These are phyloP conservation scores for Gyromitra esculenta DNA, from an alignment of 2,329 filamentous ascomycete species.

Conservation along the genomic window DNA sequence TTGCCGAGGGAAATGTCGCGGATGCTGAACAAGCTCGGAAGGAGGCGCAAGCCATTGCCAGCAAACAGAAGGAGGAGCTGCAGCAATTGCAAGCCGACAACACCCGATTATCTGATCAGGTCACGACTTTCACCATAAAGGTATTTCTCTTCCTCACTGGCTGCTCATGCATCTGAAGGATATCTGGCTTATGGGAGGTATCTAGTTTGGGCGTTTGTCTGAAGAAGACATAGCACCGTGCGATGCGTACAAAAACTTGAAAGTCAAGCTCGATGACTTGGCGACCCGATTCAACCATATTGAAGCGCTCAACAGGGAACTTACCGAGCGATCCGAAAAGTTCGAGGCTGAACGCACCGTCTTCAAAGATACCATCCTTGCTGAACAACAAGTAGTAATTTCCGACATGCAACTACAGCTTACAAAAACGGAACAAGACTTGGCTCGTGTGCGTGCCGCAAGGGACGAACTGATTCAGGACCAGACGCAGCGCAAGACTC, in stretches of 20 bases:
- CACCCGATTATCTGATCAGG: constrained; percentile 76
- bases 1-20: constrained; percentile 68
- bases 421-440: constrained; percentile 80
- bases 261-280: constrained; percentile 88
- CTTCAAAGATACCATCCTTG: constrained; percentile 82
- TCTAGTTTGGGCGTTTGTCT: constrained; percentile 74
- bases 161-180: constrained; percentile 56
- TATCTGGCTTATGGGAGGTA: constrained; percentile 58
- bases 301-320: constrained; percentile 84
- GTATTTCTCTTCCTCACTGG: constrained; percentile 61
- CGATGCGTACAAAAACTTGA: constrained; percentile 91
- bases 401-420: constrained; percentile 84
- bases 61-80: constrained; percentile 88
- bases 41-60: constrained; percentile 77
- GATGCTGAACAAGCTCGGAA: constrained; percentile 80
- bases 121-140: constrained; percentile 72
- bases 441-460: constrained; percentile 82
- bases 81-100: constrained; percentile 81
- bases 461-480: constrained; percentile 89
- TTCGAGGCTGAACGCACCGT: constrained; percentile 83
- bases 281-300: constrained; percentile 91
- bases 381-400: constrained; percentile 77
- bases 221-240: constrained; percentile 95
- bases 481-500: constrained; percentile 78
- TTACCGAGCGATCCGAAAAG: constrained; percentile 86